These are phyloP conservation scores for Hygrophorus pudorinus DNA, from an alignment of 768 basidiomycete species.

Conservation along the genomic window DNA sequence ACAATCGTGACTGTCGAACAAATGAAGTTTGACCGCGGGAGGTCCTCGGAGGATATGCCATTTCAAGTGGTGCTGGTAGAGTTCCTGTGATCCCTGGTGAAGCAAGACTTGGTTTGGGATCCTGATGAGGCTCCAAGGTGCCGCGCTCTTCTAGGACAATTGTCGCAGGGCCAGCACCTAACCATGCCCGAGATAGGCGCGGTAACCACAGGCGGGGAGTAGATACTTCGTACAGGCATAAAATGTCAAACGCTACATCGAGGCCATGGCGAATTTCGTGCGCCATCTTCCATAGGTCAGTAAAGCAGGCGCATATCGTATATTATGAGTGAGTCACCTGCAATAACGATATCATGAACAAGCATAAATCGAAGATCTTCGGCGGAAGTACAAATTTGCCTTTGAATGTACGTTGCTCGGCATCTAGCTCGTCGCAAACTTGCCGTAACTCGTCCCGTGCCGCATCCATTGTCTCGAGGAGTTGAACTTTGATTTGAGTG, in stretches of 20 bases:
- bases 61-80: slow-evolving; percentile 17
- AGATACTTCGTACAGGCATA: slow-evolving; percentile 21
- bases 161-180: slow-evolving; percentile 26
- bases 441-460: slow-evolving; percentile 21
- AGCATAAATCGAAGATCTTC: slow-evolving; percentile 25
- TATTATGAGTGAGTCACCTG: slow-evolving; percentile 21
- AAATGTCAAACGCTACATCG: slow-evolving; percentile 21
- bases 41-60: too few relatives aligned
- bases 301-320: neutral
- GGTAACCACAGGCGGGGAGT: slow-evolving; percentile 29
- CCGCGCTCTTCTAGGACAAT: slow-evolving; percentile 13
- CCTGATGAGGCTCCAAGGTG: slow-evolving; percentile 9
- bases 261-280: slow-evolving; percentile 28
- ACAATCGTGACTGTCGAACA: too few relatives aligned
- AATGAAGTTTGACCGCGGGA: too few relatives aligned
- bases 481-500: slow-evolving; percentile 11
- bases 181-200: slow-evolving; percentile 29
- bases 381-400: slow-evolving; percentile 12
- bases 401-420: slow-evolving; percentile 14
- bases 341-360: slow-evolving; percentile 33
- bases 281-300: slow-evolving; percentile 25
- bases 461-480: slow-evolving; percentile 14
- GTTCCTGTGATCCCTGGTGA: slow-evolving; percentile 22
- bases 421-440: slow-evolving; percentile 22
- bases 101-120: slow-evolving; percentile 12